A percentile compares a stretch with the other conserved stretches of the same genome.
These are phyloP conservation scores for Mortierella sp. DNA, from an alignment of 371 early-diverging fungal species.

Conservation along the genomic window DNA sequence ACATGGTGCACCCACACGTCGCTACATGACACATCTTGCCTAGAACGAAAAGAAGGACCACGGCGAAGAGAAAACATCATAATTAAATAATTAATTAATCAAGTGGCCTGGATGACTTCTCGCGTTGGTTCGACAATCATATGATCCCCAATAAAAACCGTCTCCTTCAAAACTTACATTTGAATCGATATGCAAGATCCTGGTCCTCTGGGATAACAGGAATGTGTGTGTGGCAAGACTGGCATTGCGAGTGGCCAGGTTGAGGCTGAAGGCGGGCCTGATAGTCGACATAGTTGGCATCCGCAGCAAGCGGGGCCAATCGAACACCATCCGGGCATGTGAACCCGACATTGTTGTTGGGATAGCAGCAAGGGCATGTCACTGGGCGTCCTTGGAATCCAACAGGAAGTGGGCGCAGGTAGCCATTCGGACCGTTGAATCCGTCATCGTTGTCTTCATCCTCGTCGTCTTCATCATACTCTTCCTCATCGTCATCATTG, in stretches of 20 bases:
- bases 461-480: slow-evolving; percentile 24
- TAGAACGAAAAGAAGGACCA: not conserved
- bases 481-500: slow-evolving; percentile 21
- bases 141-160: not conserved
- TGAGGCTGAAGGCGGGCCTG: slow-evolving; percentile 14
- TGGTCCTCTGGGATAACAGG: slow-evolving; percentile 23
- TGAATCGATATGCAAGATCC: slow-evolving; percentile 24
- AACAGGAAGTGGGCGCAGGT: not conserved
- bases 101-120: too few species aligned
- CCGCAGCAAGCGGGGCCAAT: slow-evolving; percentile 20
- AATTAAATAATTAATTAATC: not conserved
- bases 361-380: slow-evolving; percentile 47
- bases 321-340: slow-evolving; percentile 38
- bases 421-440: not conserved
- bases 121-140: too few species aligned
- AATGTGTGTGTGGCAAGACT: slow-evolving; percentile 19
- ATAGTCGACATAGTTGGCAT: slow-evolving; percentile 23
- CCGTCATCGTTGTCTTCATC: slow-evolving; percentile 18
- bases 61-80: not conserved
- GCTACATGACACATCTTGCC: slow-evolving; percentile 48
- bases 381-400: slow-evolving; percentile 14
- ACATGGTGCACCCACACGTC: slow-evolving; percentile 30
- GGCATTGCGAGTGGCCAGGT: slow-evolving; percentile 45
- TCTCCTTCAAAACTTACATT: slow-evolving; percentile 26
- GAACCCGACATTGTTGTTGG: slow-evolving; percentile 42